Evolutionary conservation across 345 rosid genomes (phyloP).

Genomic region (Eucalyptus guilfoylei): DNA sequence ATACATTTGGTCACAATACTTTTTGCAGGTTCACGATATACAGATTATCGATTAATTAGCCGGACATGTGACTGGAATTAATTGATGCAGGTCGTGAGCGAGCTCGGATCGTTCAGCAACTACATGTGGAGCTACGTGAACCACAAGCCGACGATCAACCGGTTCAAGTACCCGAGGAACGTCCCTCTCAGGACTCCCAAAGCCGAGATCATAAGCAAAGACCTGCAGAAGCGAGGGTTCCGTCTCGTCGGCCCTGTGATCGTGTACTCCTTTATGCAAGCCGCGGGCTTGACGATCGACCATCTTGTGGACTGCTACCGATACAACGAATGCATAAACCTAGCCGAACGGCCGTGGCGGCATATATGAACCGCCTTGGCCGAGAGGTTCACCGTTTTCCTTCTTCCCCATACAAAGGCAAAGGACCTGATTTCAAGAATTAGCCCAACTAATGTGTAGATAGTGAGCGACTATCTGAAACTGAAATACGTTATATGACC

Average conservation of each 20-base stretch:
- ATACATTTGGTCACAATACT: neutral
- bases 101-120: conserved; percentile 81
- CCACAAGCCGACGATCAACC: conserved; percentile 63
- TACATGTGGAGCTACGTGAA: conserved; percentile 84
- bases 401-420: neutral
- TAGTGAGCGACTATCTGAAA: neutral
- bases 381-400: neutral
- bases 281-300: conserved; percentile 82
- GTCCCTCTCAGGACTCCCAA: conserved; percentile 78
- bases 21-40: neutral
- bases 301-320: conserved; percentile 86
- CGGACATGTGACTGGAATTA: neutral
- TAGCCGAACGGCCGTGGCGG: conserved; percentile 90
- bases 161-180: conserved; percentile 63
- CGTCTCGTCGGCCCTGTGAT: conserved; percentile 93
- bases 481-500: neutral
- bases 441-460: neutral
- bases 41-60: neutral
- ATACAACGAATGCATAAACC: conserved; percentile 62
- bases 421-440: neutral
- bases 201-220: conserved; percentile 82
- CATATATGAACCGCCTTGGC: conserved; percentile 24
- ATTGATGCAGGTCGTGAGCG: conserved; percentile 40
- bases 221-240: conserved; percentile 69
- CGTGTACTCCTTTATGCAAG: conserved; percentile 88